Conservation (phyloP, 176 grass and related monocot genomes). For the Musa itinerans region DNA sequence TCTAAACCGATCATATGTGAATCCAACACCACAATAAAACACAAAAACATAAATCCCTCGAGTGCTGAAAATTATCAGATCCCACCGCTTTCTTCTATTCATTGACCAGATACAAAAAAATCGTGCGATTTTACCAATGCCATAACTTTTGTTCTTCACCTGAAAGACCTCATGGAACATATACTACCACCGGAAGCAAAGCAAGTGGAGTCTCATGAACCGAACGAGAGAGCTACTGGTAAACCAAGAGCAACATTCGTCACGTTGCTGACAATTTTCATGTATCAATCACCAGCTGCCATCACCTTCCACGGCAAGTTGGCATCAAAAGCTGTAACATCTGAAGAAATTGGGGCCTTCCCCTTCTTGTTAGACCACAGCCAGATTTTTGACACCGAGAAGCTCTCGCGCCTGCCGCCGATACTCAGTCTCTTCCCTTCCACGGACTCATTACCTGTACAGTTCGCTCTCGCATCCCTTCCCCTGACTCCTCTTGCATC, state of each 20-base stretch:
- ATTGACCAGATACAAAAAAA: no score
- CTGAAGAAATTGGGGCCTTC: conserved; percentile 40
- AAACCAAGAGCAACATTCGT: conserved; percentile 23
- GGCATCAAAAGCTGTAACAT: conserved; percentile 41
- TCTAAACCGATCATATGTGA: no score
- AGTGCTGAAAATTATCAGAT: no score
- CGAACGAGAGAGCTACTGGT: no score
- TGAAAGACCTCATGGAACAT: no score
- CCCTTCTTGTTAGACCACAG: conserved; percentile 67
- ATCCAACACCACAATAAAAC: no score
- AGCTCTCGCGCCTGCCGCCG: conserved; percentile 43
- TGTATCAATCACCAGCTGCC: conserved; percentile 26
- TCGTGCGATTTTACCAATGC: no score
- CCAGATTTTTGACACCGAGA: conserved; percentile 30
- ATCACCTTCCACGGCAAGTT: conserved; percentile 56
- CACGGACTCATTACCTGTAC: conserved; percentile 33
- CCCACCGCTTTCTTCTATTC: no score
- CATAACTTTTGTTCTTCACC: no score
- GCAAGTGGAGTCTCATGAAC: no score
- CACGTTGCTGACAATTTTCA: conserved; percentile 29
- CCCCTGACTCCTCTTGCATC: conserved; percentile 19
- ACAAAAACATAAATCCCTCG: no score
- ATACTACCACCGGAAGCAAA: no score
- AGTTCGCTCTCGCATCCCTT: conserved; percentile 34
- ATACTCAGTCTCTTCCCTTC: conserved; percentile 62